Evolutionary conservation across 805 yeast genomes (phyloP), one percentile per base, ranked within the genome.

Genomic region (Candida sphagnicola): DNA sequence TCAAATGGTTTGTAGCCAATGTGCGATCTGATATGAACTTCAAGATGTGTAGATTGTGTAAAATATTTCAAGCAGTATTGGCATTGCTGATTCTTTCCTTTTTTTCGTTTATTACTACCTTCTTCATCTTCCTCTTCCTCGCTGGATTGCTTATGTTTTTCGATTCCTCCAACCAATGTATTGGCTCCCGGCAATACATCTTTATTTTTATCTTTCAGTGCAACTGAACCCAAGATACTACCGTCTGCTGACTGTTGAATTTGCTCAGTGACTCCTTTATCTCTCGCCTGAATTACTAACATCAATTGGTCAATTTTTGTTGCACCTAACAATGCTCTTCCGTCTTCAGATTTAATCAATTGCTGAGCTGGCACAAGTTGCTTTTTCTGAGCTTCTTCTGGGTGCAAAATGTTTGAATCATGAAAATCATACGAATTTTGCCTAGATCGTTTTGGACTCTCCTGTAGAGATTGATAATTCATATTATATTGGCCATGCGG

Each of bases 221-320:
- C 25, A 2, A 61, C 55, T 4, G 68, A 47, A 3, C 80, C 85
- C 38, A 81, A 53, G 19, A 82, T 71, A 26, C 80, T 75, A 1
- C 95, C 95, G 58, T 83, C 90, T 6, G 76, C 75, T 1, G 82
- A 77, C 44, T 78, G 81, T 35, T 73, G 70, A 30, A 85, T 80
- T 34, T 72, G 75, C 8, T 79, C 75, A n/a, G 77, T 77, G 18
- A 82, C 70, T 6, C 90, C 85, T 46, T 85, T 83, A 43, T 83
- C 85, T 37, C 95, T 73, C 0, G 96, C 95, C 59, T 90, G 95
- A 38, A 90, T 84, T 28, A 88, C 85, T 35, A 90, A 69, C 96
- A 90, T 88, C 52, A 90, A 66, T 51, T 84, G 95, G 61, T 90
- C 98, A 18, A 90, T 86, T 54, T 85, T 85, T 0, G 96, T 90